Evolutionary conservation across 2,329 filamentous ascomycete species (phyloP).

Genomic region (Apiospora hydei): DNA sequence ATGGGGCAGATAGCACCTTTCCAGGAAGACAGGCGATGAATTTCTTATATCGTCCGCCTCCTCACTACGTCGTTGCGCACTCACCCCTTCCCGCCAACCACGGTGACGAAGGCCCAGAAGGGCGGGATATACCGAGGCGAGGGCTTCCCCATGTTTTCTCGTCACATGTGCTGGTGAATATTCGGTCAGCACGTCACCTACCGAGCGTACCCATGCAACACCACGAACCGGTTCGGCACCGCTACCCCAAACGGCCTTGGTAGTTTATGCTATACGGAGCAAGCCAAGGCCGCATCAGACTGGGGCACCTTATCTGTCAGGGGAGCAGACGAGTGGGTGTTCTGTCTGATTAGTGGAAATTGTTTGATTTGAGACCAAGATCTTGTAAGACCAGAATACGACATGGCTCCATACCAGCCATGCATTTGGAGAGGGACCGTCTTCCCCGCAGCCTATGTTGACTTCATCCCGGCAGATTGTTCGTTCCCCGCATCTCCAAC

Average conservation of each 20-base stretch:
- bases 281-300: background rate
- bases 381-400: background rate
- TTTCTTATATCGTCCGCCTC: background rate
- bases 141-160: background rate
- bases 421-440: background rate
- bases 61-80: background rate
- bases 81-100: background rate
- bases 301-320: background rate
- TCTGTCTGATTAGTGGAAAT: background rate
- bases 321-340: background rate
- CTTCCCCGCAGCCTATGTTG: background rate
- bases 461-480: background rate
- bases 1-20: too few relatives aligned
- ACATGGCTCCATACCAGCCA: background rate
- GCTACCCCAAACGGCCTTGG: background rate
- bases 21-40: background rate
- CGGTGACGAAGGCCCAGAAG: slow-evolving; percentile 4
- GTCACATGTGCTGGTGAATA: slow-evolving; percentile 6
- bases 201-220: background rate
- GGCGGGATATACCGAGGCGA: slow-evolving; percentile 10
- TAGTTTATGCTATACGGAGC: slow-evolving; percentile 1
- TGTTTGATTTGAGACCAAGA: background rate
- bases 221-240: background rate
- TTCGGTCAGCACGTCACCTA: background rate
- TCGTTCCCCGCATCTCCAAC: slow-evolving; percentile 11